Base-by-base conservation (phyloP, 2,329 filamentous ascomycete genomes). In the Aphanoascus verrucosus region DNA sequence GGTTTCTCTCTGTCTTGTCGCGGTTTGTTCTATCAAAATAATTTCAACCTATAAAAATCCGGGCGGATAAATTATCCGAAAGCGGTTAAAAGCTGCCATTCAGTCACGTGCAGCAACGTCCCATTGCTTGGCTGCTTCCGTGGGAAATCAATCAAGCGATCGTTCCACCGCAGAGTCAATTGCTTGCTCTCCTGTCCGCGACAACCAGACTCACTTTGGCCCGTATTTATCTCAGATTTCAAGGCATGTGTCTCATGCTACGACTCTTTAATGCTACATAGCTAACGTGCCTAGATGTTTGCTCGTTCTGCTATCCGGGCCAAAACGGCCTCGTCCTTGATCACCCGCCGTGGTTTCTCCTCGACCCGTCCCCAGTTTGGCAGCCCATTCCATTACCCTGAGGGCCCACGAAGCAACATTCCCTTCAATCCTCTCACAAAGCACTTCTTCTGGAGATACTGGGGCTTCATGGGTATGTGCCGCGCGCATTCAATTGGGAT, bases 361-460 rank as follows among this genome's bases (percentile, higher is more conserved):
- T 83, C 88, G 67, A 94, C 91, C 71, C 87, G 88, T 68, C 75
- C 85, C 70, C 88, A 87, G 72, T 76, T 94, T 70, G 81, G 79
- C 65, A 94, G 88, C 70, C 90, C 90, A 60, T 96, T 94, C 84
- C 93, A 98, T 80, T 98, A 98, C 79, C 85, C 91, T 64, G 91
- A 97, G 78, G 93, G 91, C 61, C 87, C 91, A 67, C 86, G 88
- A 74, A 84, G 80, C 78, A 97, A 96, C 81, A 75, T 98, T 62
- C 93, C 93, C 62, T 98, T 98, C 83, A 94, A 98, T 80, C 86
- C 93, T 62, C 79, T 88, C 76, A 91, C 84, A 69, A 87, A 83
- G 75, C 86, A 79, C 76, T 98, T 98, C 72, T 81, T 77, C 61
- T 58, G 88, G 63, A 80, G 84, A 74, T 98, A 86, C 83, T 94